Evolutionary conservation across 2,329 filamentous ascomycete species (phyloP), one percentile per base, ranked within the genome.

Genomic region (Fonsecaea erecta): DNA sequence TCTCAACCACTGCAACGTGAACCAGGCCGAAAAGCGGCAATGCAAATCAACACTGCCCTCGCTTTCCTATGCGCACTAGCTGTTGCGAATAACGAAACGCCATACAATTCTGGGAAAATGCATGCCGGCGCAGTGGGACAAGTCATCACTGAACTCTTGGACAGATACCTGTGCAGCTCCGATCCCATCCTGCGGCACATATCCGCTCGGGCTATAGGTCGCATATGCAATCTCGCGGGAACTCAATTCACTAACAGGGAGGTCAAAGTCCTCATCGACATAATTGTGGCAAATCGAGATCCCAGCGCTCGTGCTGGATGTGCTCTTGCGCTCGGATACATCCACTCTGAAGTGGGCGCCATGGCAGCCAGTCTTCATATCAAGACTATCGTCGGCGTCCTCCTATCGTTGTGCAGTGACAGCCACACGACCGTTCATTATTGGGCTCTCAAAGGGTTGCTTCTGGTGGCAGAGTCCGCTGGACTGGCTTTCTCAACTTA

Each of bases 381-480:
- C 57, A 98, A 98, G 80, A 97, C 93, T 1, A 97, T 99, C 56
- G 85, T 97, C n/a, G 91, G 94, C 18, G 96, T 99, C 43, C 81
- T 99, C n/a, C 96, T 98, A 90, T 98, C 95, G 7, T 84, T 99
- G 9, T 94, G 93, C 76, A 97, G 93, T 71, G 95, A 99, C 74
- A 92, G 94, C 21, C 95, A 99, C 75, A 93, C 95, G 0, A 89
- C 91, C 0, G 95, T 99, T 8, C 95, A 99, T 77, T 97, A 94
- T 75, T 98, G 93, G 93, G 94, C 96, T 2, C 82, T 99, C 52
- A 93, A 97, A 75, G 94, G 92, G 9, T 78, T 99, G 32, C 89
- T 91, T 1, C 84, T 91, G 59, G 93, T 96, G 12, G 91, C 94
- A 2, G 94, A 97, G 73, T 95, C 94, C 11, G 93, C 95, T 1